Conservation (phyloP, 2,329 filamentous ascomycete species). For the Colletotrichum musicola region DNA sequence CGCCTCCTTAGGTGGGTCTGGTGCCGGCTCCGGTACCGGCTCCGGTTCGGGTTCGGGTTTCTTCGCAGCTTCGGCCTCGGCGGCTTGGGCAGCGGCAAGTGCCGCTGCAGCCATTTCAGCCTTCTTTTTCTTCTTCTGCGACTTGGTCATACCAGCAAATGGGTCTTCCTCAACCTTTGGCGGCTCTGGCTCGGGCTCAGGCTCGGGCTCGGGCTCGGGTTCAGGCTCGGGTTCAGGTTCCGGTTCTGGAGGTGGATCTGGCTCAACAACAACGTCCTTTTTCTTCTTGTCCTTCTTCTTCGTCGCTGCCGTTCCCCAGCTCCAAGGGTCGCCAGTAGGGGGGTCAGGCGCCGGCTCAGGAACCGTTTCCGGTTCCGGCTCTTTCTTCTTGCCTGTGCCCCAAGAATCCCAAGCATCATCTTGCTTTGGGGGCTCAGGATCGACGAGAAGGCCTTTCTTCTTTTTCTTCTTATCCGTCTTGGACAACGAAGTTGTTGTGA, state of each 20-base stretch:
- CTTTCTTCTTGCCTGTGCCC: conserved; percentile 59
- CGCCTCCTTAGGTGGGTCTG: conserved; percentile 41
- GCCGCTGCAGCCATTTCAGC: conserved; percentile 33
- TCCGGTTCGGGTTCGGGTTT: conserved; percentile 25
- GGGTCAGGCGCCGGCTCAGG: conserved; percentile 45
- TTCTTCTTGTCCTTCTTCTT: conserved; percentile 59
- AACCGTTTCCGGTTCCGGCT: conserved; percentile 41
- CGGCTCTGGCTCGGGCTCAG: conserved; percentile 49
- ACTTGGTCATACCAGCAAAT: conserved; percentile 45
- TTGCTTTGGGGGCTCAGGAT: conserved; percentile 39
- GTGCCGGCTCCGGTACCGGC: conserved; percentile 31
- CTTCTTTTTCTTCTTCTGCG: conserved; percentile 50
- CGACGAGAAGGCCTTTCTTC: conserved; percentile 47
- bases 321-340: conserved; percentile 51
- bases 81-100: conserved; percentile 13
- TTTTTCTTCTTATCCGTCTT: conserved; percentile 57
- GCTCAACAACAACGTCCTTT: conserved; percentile 42
- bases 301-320: conserved; percentile 50
- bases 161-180: conserved; percentile 48
- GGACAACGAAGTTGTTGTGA: conserved; percentile 42
- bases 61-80: conserved; percentile 23
- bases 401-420: conserved; percentile 42
- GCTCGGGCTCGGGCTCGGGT: conserved; percentile 23
- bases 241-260: conserved; percentile 37
- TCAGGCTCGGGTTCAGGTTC: conserved; percentile 44